Evolutionary conservation across 2,329 filamentous ascomycete species (phyloP), one percentile per base, ranked within the genome.

Genomic region (Fusarium ambrosium): DNA sequence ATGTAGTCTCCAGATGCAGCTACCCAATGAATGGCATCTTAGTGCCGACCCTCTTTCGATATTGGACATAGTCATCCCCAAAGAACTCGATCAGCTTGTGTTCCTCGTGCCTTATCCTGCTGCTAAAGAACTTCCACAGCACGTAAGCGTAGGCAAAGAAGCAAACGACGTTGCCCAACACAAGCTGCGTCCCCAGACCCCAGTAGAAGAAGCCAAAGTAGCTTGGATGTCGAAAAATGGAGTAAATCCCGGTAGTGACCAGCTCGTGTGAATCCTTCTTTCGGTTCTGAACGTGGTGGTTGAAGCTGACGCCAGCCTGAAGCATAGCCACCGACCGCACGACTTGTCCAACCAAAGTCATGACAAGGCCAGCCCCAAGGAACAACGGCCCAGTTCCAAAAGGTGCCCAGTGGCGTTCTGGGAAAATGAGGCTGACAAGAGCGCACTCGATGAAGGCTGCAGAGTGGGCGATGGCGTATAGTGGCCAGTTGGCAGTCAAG

Each of bases 191-290:
- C 6, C 97, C 97, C n/a, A 98, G 80, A 0, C 94, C 95, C 96
- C 96, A 99, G 92, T 95, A 98, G 84, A 98, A 99, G 86, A 98
- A 99, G 4, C 96, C 97, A 85, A 98, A 98, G 84, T 99, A 99
- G 69, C 93, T 93, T 14, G 97, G 97, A 83, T 99, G 97, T 27
- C 97, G 87, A 62, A 97, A 85, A 53, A 89, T 82, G 9, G 86
- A 85, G 82, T 98, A 99, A 37, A 98, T 85, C 1, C 97, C 97
- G 32, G 86, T 87, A 0, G 93, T 97, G 4, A 99, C 94, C n/a
- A 99, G 88, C 56, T 87, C 87, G 82, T 99, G 97, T 1, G 90
- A 91, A 9, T 83, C 82, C 5, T 91, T 88, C 79, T 91, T 93
- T 71, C 87, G 90, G 73, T 89, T 90, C 83, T 97, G 94, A 10